Base-by-base conservation (phyloP, 2,329 filamentous ascomycete genomes). In the Phyllosticta citrichinensis region DNA sequence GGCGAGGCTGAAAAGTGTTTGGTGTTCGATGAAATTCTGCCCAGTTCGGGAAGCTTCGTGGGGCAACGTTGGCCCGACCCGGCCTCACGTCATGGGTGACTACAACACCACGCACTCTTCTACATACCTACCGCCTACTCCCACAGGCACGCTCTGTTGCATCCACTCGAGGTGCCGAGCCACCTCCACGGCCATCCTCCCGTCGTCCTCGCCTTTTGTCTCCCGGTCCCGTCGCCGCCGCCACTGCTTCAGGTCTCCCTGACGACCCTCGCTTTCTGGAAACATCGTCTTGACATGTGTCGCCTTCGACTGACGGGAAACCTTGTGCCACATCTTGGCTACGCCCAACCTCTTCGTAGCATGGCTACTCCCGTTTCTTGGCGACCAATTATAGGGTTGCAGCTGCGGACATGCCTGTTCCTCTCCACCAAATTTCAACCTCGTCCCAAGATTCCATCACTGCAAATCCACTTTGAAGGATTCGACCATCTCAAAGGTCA, bases 1-100 rank as follows among this genome's bases (percentile, higher is more conserved):
- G 40, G 20, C 59, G 47, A 61, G 59, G 59, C 59, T 61, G 59
- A 61, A 61, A 57, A 60, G 52, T 52, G 35, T 22, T 53, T 53
- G 20, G 52, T 11, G 52, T 53, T 53, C 52, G 52, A 53, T 53
- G 52, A 22, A 53, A 53, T 53, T 53, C 52, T 53, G 40, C 40
- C 40, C 40, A 47, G 40, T 47, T 47, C 40, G 40, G 20, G 52
- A 53, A 53, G 20, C 52, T 53, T 53, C 52, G 20, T 27, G 52
- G 52, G 52, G 17, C 17, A 53, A 53, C 52, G 52, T 53, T 53
- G 19, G 52, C 24, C 52, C 52, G 52, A 12, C 20, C 52, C 52
- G 8, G 24, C 20, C 52, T 24, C 52, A 53, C 52, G 52, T 53
- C 52, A 53, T 47, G 40, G 40, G 27, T 10, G 27, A 30, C 40